Evolutionary conservation across 495 filamentous ascomycete genomes (phyloP).

Genomic region (Aspergillus diversus): DNA sequence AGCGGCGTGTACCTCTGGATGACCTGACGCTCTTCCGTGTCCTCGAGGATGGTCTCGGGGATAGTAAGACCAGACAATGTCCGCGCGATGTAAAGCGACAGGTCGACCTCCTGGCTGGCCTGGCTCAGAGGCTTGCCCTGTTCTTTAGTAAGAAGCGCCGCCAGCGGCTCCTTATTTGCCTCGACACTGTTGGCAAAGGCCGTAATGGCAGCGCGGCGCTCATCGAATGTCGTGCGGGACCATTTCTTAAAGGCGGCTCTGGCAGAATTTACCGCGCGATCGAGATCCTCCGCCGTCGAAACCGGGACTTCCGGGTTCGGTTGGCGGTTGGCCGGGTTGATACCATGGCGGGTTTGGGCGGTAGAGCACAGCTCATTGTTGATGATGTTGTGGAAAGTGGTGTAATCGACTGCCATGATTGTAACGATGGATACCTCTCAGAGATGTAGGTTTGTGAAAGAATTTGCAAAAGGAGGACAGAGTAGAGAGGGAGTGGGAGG

Average conservation of each 20-base stretch:
- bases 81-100: constrained; percentile 30
- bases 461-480: no score
- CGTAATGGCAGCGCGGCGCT: constrained; percentile 57
- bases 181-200: constrained; percentile 56
- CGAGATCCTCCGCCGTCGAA: constrained; percentile 55
- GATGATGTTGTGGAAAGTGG: constrained; percentile 37
- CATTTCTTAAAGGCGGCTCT: constrained; percentile 53
- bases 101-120: constrained; percentile 30
- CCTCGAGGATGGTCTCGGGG: constrained; percentile 42
- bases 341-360: constrained; percentile 28
- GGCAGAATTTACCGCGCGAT: constrained; percentile 53
- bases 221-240: constrained; percentile 50
- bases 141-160: constrained; percentile 53
- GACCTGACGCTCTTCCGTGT: constrained; percentile 51
- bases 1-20: constrained; percentile 58
- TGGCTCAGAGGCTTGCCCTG: constrained; percentile 57
- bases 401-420: not conserved
- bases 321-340: constrained; percentile 23
- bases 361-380: constrained; percentile 40
- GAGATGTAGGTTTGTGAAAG: no score
- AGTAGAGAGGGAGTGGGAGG: no score
- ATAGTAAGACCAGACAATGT: constrained; percentile 25
- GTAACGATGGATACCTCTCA: not conserved
- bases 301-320: constrained; percentile 57
- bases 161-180: constrained; percentile 48